These are phyloP conservation scores for Arabidopsis suecica DNA, from an alignment of 345 rosid genomes.

Conservation along the genomic window DNA sequence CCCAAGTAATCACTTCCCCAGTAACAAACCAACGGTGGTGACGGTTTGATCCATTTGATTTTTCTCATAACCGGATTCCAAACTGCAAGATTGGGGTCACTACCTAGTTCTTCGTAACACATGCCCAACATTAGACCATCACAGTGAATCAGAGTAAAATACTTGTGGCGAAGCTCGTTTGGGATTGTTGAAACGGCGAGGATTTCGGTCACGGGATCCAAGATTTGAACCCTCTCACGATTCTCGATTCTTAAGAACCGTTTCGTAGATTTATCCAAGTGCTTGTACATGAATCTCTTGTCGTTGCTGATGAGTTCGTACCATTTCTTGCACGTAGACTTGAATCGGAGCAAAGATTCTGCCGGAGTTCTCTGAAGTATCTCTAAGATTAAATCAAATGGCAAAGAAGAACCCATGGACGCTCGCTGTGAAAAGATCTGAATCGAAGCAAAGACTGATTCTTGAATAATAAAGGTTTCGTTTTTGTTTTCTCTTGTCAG, in stretches of 20 bases:
- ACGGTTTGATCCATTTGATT: background rate
- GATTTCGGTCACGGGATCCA: background rate
- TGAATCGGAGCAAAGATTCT: background rate
- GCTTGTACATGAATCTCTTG: background rate
- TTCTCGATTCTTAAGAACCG: background rate
- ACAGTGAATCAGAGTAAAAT: background rate
- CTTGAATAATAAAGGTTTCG: background rate
- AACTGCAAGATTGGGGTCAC: background rate
- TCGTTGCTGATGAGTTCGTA: background rate
- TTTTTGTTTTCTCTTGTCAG: background rate
- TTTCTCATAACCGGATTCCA: background rate
- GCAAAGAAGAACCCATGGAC: background rate
- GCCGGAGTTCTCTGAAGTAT: background rate
- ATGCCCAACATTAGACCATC: background rate
- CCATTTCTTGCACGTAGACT: background rate
- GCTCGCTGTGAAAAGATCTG: background rate
- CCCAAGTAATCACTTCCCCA: background rate
- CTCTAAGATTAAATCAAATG: background rate
- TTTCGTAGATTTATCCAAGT: background rate
- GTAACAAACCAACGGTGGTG: background rate
- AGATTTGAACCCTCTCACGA: background rate
- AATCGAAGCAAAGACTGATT: background rate
- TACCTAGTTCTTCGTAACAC: background rate
- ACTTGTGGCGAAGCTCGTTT: background rate
- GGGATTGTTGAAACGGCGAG: background rate